Base-by-base conservation (phyloP, 495 filamentous ascomycete genomes). In the Penicillium turbatum region DNA sequence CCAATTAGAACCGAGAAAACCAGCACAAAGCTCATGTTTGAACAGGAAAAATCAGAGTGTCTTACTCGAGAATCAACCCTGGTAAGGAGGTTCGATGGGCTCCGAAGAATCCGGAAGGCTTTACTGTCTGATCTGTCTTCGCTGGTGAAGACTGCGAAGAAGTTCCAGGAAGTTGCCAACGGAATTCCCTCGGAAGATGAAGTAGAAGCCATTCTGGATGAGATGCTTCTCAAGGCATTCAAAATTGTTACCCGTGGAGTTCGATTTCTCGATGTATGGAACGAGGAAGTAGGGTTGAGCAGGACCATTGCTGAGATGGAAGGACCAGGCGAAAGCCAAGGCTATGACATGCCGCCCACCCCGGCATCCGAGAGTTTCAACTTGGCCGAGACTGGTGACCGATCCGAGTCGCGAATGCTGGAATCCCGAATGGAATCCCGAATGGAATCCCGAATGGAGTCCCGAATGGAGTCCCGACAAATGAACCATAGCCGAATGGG, bases 211-310 rank as follows among this genome's bases (percentile, higher is more conserved):
- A 79, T 92, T 29, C 76, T 95, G 45, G 92, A 97, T 66, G 90
- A 95, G 66, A 88, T 97, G 82, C 84, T 97, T 10, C 71, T 95
- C 44, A 92, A 91, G 65, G 91, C 90, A 0, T 97, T 95, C 74
- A 92, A 88, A 61, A 89, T 97, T 52, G 88, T 95, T n/a, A 90
- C 84, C 50, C 86, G 91, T 52, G 89, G 88, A 32, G 90, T 97
- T 46, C 80, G 84, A 54, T 97, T 99, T 65, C 76, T 97, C n/a
- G 95, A 99, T 62, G 78, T 91, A 5, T 87, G 90, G 78, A 84
- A 89, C 21, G 84, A 92, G 51, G 87, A 90, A 50, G 81, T 85
- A 29, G 76, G 81, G 39, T 66, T 86, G 37, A 82, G 82, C 69
- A 75, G 79, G 52, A 84, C 84, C 24, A 79, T 86, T 40, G 76